A percentile compares a stretch with the other conserved stretches of the same genome.
Evolutionary conservation across 2,329 filamentous ascomycete species (phyloP).

Genomic region (Aureobasidium sp.): DNA sequence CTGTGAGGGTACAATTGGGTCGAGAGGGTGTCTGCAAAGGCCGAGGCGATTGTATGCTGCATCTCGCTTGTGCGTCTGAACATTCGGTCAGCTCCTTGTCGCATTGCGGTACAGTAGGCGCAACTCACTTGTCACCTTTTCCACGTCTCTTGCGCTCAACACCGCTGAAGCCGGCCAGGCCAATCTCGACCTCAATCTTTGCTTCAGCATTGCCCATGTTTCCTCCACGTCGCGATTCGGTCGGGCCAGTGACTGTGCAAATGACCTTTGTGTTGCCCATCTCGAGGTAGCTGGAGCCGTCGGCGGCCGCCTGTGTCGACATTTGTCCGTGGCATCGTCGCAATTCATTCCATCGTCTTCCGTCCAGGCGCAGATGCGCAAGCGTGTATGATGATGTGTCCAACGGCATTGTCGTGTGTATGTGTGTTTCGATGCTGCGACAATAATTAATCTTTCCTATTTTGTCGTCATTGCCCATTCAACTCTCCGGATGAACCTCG

Average conservation of each 20-base stretch:
- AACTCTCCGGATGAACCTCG: not conserved
- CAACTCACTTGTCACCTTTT: constrained; percentile 67
- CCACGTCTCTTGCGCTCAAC: constrained; percentile 74
- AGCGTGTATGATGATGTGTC: constrained; percentile 89
- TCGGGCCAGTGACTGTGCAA: constrained; percentile 81
- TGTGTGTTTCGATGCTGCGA: not conserved
- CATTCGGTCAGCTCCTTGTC: not conserved
- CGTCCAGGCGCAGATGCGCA: constrained; percentile 58
- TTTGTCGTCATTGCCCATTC: constrained; percentile 1
- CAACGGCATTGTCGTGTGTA: constrained; percentile 65
- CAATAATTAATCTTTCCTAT: not conserved
- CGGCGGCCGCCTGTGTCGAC: constrained; percentile 83
- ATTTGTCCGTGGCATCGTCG: constrained; percentile 83
- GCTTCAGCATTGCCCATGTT: constrained; percentile 48
- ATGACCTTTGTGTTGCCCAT: constrained; percentile 98
- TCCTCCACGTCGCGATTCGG: constrained; percentile 54
- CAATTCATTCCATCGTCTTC: constrained; percentile 96
- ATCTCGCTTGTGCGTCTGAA: constrained; percentile 71
- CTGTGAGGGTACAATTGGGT: constrained; percentile 84
- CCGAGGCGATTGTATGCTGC: constrained; percentile 68
- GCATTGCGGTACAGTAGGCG: not conserved
- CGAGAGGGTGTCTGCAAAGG: constrained; percentile 72
- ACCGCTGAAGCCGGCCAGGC: constrained; percentile 79
- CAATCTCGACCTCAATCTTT: constrained; percentile 72
- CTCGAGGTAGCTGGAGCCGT: constrained; percentile 88